Percentiles rank a stretch among this genome's conserved stretches.
phyloP scores from a whole-genome alignment of 2,329 filamentous ascomycete genomes.

The Scleromitrula shiraiana region DNA sequence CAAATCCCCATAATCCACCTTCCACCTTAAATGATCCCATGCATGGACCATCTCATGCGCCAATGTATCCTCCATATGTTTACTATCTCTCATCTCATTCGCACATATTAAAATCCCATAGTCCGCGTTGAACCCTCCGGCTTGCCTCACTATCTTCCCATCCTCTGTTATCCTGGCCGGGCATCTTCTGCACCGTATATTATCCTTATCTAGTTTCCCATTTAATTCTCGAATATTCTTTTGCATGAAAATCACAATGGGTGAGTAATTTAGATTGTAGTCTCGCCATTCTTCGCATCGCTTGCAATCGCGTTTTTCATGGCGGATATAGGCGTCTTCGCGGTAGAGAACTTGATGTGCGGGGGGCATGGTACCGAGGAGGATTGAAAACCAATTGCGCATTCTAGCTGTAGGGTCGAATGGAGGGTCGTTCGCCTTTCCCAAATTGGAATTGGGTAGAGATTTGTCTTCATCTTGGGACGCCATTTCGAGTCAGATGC shows the following conservation, averaged over 20 bases:
- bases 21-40: conserved; percentile 87
- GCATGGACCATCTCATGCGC: conserved; percentile 98
- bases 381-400: conserved; percentile 9
- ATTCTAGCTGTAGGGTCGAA: conserved; percentile 6
- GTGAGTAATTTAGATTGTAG: conserved; percentile 77
- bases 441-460: background rate
- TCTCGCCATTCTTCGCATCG: conserved; percentile 76
- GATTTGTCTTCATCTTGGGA: conserved; percentile 6
- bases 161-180: conserved; percentile 43
- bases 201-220: conserved; percentile 62
- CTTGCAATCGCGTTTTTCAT: conserved; percentile 71
- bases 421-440: background rate
- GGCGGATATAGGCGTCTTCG: conserved; percentile 62
- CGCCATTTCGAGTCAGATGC: background rate
- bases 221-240: conserved; percentile 75
- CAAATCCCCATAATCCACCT: conserved; percentile 75
- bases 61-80: conserved; percentile 86
- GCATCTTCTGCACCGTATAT: conserved; percentile 79
- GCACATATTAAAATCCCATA: conserved; percentile 89
- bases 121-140: conserved; percentile 77
- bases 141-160: conserved; percentile 50
- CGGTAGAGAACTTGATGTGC: conserved; percentile 34
- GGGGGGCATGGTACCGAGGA: conserved; percentile 8
- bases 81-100: conserved; percentile 74
- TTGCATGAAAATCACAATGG: conserved; percentile 77